Evolutionary conservation across 371 early-diverging fungal genomes (phyloP), one percentile per base, ranked within the genome.

Genomic region (Apophysomyces elegans): DNA sequence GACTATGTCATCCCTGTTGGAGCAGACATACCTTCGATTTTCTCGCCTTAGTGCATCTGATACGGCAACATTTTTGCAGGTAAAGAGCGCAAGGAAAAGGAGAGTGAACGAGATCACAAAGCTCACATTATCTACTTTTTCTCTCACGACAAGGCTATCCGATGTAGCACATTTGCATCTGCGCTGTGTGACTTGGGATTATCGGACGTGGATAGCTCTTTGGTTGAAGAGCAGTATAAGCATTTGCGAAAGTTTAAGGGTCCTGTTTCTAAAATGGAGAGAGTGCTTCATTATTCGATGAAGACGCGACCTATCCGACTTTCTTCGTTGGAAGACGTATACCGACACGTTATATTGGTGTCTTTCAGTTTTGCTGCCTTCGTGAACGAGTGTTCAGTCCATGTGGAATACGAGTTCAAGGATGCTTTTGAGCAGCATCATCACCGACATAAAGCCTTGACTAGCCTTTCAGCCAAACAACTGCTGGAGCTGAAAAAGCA

Each of bases 11-110:
- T 35, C 65, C 8, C 46, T 70, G 8, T 41, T 58, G 11, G 59
- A 65, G 12, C 70, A 70, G 32, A 62, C 70, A 0, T 70, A 61
- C 39, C 70, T 50, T 21, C 60, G 63, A 41, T 70, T 70, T 14
- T 8, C 44, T 4, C 58, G 62, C 16, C 58, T 70, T 21, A 45
- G 58, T 26, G 61, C 56, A 7, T 65, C 65, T 4, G 62, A 59
- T 18, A 58, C 54, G 21, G 62, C 70, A 8, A 59, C 38, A 13
- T 32, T 70, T 4, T 62, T 68, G 37, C 62, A 64, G 57, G 70
- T 64, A 60, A 64, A 32, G 0, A 41, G 45, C 7, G 47, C 56
- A 37, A 38, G 47, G 16, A 12, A 47, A 63, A 7, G 56, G 39
- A 70, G 26, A 68, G 67, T 35, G 61, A 47, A 35, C 2, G 3